A percentile compares a stretch with the other conserved stretches of the same genome.
These are phyloP conservation scores for Fusarium sp. DNA, from an alignment of 2,329 filamentous ascomycete genomes.

Conservation along the genomic window DNA sequence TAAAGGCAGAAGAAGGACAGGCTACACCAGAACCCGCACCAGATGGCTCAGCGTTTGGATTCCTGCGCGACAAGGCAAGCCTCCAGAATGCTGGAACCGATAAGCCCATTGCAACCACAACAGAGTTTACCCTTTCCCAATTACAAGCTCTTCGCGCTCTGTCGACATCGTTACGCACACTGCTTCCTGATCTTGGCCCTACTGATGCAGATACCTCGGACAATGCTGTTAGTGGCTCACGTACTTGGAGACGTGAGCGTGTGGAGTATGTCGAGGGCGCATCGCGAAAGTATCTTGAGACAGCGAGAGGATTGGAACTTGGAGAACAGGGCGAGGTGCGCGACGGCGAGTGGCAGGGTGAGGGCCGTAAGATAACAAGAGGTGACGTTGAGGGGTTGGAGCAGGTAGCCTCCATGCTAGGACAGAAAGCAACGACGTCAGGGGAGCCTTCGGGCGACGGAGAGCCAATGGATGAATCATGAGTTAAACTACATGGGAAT, in stretches of 20 bases:
- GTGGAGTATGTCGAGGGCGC: constrained; percentile 86
- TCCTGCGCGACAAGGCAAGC: constrained; percentile 66
- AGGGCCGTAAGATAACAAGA: constrained; percentile 61
- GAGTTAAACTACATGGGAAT: neutral
- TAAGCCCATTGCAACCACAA: constrained; percentile 74
- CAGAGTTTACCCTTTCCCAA: constrained; percentile 84
- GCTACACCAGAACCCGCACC: constrained; percentile 3
- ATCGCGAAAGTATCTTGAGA: constrained; percentile 81
- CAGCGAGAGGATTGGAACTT: constrained; percentile 73
- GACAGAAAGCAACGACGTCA: constrained; percentile 28
- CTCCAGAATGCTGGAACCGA: constrained; percentile 63
- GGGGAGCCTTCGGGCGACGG: constrained; percentile 2
- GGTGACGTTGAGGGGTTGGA: constrained; percentile 71
- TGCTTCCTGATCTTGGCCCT: constrained; percentile 71
- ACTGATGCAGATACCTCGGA: constrained; percentile 50
- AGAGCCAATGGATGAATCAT: constrained; percentile 50
- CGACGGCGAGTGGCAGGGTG: constrained; percentile 73
- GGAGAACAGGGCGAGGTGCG: constrained; percentile 70
- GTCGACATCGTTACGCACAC: constrained; percentile 67
- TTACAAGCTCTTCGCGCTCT: constrained; percentile 81
- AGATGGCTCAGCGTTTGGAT: constrained; percentile 60
- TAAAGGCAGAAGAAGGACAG: constrained; percentile 44
- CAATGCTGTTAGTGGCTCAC: constrained; percentile 52
- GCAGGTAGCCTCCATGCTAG: constrained; percentile 60
- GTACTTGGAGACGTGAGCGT: constrained; percentile 76